These are phyloP conservation scores for Sporothrix sp. DNA, from an alignment of 2,329 filamentous ascomycete genomes.

Conservation along the genomic window DNA sequence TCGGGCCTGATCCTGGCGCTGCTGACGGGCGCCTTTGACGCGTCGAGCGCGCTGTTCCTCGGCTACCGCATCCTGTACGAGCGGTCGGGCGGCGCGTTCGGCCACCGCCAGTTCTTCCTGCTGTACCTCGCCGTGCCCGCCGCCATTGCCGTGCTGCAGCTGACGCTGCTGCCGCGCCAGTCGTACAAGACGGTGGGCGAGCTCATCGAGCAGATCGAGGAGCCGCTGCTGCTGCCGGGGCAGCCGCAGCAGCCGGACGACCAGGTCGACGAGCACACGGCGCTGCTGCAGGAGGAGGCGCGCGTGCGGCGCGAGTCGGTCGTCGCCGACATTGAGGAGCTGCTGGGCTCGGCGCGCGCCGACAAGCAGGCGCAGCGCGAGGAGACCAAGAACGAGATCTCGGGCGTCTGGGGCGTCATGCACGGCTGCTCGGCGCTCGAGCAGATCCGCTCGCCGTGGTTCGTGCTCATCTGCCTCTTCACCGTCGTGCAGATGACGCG, in stretches of 20 bases:
- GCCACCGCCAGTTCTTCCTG: constrained; percentile 60
- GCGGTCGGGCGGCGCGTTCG: constrained; percentile 39
- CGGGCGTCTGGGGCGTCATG: constrained; percentile 79
- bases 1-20: constrained; percentile 72
- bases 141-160: constrained; percentile 55
- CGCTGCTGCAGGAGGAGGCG: constrained; percentile 45
- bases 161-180: constrained; percentile 61
- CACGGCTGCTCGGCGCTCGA: constrained; percentile 60
- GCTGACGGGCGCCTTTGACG: constrained; percentile 74
- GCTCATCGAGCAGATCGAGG: constrained; percentile 63
- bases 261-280: constrained; percentile 48
- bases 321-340: constrained; percentile 60
- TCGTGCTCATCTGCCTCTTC: constrained; percentile 71
- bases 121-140: constrained; percentile 60
- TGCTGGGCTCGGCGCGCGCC: constrained; percentile 56
- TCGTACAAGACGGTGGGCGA: constrained; percentile 83
- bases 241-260: constrained; percentile 32
- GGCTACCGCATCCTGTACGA: constrained; percentile 64
- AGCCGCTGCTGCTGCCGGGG: constrained; percentile 22
- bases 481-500: constrained; percentile 68
- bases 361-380: constrained; percentile 56
- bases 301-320: constrained; percentile 51
- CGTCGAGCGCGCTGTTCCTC: constrained; percentile 69
- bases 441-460: constrained; percentile 76
- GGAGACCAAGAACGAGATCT: constrained; percentile 58